A percentile compares a stretch with the other conserved stretches of the same genome.
Conservation (phyloP, 495 filamentous ascomycete genomes). For the Cetradonia linearis region DNA sequence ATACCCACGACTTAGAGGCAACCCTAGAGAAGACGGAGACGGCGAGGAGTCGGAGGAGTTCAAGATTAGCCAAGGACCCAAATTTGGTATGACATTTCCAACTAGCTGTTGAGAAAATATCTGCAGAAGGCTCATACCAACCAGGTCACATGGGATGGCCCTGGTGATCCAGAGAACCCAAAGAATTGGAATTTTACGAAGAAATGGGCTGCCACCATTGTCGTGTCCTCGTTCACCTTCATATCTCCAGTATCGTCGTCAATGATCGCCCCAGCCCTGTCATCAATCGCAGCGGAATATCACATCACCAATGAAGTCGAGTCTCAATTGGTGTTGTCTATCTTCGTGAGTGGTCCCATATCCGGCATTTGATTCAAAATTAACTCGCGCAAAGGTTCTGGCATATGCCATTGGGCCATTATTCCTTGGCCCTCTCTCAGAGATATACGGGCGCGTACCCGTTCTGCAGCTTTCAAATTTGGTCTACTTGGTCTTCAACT, state of each 20-base stretch:
- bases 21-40: constrained; percentile 18
- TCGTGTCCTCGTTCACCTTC: constrained; percentile 55
- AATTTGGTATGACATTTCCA: constrained; percentile 23
- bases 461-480: constrained; percentile 53
- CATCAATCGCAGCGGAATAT: constrained; percentile 47
- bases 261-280: constrained; percentile 62
- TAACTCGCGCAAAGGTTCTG: constrained; percentile 34
- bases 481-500: constrained; percentile 56
- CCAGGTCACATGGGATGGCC: constrained; percentile 40
- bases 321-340: constrained; percentile 51
- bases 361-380: too few species aligned
- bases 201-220: constrained; percentile 54
- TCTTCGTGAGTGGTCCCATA: constrained; percentile 39
- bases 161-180: constrained; percentile 48
- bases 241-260: constrained; percentile 62
- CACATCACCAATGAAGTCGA: constrained; percentile 46
- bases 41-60: constrained; percentile 25
- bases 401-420: constrained; percentile 65
- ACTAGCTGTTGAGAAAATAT: neutral
- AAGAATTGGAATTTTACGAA: constrained; percentile 45
- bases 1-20: constrained; percentile 29
- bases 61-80: constrained; percentile 28
- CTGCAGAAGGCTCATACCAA: neutral
- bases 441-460: constrained; percentile 60
- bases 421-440: constrained; percentile 58